Evolutionary conservation across 805 yeast species (phyloP).

Genomic region (Tetrapisispora taiwanensis): DNA sequence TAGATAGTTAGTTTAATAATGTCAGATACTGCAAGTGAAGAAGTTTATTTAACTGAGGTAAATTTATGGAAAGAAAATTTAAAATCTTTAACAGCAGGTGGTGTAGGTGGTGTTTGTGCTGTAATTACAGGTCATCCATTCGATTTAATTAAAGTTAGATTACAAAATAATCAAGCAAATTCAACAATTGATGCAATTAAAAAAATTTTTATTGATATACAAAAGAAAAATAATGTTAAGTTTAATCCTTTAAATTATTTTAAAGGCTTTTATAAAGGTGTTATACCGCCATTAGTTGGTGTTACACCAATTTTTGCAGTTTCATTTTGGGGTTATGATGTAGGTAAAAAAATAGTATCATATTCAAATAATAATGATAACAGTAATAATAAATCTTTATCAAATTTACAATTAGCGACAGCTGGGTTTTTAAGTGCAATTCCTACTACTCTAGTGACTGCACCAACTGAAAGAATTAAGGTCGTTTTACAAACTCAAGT

Average conservation of each 20-base stretch:
- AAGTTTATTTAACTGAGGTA: background rate
- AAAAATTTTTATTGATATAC: conserved; percentile 46
- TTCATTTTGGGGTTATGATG: conserved; percentile 95
- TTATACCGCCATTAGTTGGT: conserved; percentile 87
- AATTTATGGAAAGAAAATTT: conserved; percentile 37
- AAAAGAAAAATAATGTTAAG: conserved; percentile 1
- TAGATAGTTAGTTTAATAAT: background rate
- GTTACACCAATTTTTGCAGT: conserved; percentile 98
- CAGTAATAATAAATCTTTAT: conserved; percentile 27
- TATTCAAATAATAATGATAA: conserved; percentile 17
- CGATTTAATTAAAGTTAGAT: conserved; percentile 82
- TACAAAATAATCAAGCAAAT: conserved; percentile 63
- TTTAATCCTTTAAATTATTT: conserved; percentile 3
- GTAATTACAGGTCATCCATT: conserved; percentile 95
- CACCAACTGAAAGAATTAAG: conserved; percentile 93
- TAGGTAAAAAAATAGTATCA: conserved; percentile 71
- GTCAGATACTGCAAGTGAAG: conserved; percentile 2
- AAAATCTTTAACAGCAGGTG: conserved; percentile 86
- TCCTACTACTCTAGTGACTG: conserved; percentile 94
- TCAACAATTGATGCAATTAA: conserved; percentile 59
- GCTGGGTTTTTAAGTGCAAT: conserved; percentile 94
- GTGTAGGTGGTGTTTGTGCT: conserved; percentile 94
- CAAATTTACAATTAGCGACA: conserved; percentile 64
- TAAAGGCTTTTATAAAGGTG: conserved; percentile 82
- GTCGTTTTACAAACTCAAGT: conserved; percentile 79